phyloP scores from a whole-genome alignment of 208 protist genomes.

The Trypanosoma avium region DNA sequence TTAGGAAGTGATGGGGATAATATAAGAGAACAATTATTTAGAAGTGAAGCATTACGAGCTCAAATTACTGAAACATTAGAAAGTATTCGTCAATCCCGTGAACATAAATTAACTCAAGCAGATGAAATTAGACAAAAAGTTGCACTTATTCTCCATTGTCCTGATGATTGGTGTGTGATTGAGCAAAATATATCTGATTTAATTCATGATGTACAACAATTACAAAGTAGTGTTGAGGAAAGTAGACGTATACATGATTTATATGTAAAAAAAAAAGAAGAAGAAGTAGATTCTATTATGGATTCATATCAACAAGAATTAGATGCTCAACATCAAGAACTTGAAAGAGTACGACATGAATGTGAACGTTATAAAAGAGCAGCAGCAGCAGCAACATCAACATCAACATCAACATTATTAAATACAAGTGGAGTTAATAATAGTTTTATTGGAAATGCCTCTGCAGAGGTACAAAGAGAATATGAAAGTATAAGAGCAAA shows the following conservation, averaged over 20 bases:
- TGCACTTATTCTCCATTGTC: slow-evolving; percentile 40
- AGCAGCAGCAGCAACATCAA: background rate
- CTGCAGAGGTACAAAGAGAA: slow-evolving; percentile 1
- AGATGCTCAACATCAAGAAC: slow-evolving; percentile 10
- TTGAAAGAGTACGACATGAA: slow-evolving; percentile 21
- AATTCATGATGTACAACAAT: slow-evolving; percentile 7
- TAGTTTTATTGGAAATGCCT: background rate
- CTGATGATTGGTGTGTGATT: slow-evolving; percentile 54
- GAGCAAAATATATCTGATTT: slow-evolving; percentile 23
- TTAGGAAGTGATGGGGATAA: slow-evolving; percentile 19
- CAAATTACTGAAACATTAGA: slow-evolving; percentile 7
- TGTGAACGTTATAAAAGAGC: slow-evolving; percentile 21
- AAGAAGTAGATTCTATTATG: slow-evolving; percentile 20
- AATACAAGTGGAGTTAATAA: background rate
- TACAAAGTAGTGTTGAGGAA: slow-evolving; percentile 17
- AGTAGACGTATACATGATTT: slow-evolving; percentile 5
- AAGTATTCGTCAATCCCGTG: background rate
- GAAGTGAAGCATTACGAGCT: slow-evolving; percentile 29
- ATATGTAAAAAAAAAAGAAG: slow-evolving; percentile 20
- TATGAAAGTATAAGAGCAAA: slow-evolving; percentile 26
- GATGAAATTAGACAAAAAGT: slow-evolving; percentile 19
- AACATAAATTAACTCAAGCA: slow-evolving; percentile 6
- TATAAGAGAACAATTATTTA: slow-evolving; percentile 14
- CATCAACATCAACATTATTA: background rate
- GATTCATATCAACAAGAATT: slow-evolving; percentile 18